Conservation (phyloP, 345 rosid genomes). For the Lepidium sativum region DNA sequence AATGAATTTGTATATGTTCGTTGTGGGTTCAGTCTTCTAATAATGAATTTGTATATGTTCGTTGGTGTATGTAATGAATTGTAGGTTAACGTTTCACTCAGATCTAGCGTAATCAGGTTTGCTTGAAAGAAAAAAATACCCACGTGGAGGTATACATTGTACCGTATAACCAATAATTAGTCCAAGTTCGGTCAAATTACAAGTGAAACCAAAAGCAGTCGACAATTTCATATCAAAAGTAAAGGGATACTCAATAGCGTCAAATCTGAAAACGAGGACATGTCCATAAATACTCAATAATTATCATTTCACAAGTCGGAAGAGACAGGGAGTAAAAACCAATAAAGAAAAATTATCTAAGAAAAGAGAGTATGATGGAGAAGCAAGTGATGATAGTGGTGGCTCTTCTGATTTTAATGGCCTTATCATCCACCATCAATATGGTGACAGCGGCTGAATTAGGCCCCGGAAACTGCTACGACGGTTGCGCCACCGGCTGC, state of each 20-base stretch:
- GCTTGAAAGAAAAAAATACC: background rate
- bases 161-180: background rate
- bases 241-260: background rate
- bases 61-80: too few relatives aligned
- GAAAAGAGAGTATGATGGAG: background rate
- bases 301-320: background rate
- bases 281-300: background rate
- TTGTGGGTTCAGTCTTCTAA: too few relatives aligned
- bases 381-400: constrained; percentile 1
- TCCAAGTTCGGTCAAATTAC: background rate
- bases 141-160: background rate
- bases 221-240: background rate
- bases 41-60: too few relatives aligned
- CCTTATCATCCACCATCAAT: background rate
- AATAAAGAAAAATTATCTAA: background rate
- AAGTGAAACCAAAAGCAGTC: background rate
- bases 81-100: background rate
- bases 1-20: too few relatives aligned
- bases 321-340: background rate
- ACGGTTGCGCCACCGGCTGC: constrained; percentile 44
- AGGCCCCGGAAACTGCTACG: constrained; percentile 30
- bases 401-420: constrained; percentile 5
- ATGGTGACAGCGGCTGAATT: constrained; percentile 17
- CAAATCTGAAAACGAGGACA: background rate
- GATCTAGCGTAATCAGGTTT: background rate